Evolutionary conservation across 1,284 basidiomycete genomes (phyloP).

Genomic region (Pterulicium gracile): DNA sequence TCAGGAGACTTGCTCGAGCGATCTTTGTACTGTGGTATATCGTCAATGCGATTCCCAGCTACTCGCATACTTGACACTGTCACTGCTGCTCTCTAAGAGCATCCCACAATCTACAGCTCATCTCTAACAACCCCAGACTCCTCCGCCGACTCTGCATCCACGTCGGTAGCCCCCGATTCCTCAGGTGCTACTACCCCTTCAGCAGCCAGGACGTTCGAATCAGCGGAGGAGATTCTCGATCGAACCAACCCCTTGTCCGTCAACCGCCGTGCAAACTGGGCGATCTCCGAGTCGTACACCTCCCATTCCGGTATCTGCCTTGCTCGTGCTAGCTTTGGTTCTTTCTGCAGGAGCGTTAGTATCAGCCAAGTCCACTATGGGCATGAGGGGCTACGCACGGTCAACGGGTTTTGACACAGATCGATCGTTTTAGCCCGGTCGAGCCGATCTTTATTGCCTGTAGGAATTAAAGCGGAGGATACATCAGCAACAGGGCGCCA

Average conservation of each 20-base stretch:
- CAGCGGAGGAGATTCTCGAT: conserved; percentile 54
- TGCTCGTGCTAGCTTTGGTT: conserved; percentile 89
- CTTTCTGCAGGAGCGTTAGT: conserved; percentile 51
- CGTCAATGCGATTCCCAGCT: too few species aligned
- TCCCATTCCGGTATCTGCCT: conserved; percentile 98
- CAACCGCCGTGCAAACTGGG: conserved; percentile 58
- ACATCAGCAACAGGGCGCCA: conserved; percentile 11
- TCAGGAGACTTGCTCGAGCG: too few species aligned
- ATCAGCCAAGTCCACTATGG: neutral
- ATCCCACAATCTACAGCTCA: too few species aligned
- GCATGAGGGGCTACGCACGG: conserved; percentile 38
- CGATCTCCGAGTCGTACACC: conserved; percentile 75
- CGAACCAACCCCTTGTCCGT: conserved; percentile 57
- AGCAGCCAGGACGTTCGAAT: conserved; percentile 65
- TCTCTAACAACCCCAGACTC: too few species aligned
- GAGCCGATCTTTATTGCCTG: conserved; percentile 72
- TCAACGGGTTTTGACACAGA: conserved; percentile 86
- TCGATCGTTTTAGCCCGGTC: conserved; percentile 84
- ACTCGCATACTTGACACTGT: too few species aligned
- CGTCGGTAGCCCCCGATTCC: too few species aligned
- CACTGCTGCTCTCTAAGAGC: too few species aligned
- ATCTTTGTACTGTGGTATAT: too few species aligned
- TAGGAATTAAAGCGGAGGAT: conserved; percentile 4
- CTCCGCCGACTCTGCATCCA: too few species aligned
- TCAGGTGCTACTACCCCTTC: conserved; percentile 20